phyloP scores from a whole-genome alignment of 208 protist genomes.

The Angomonas ambiguus region DNA sequence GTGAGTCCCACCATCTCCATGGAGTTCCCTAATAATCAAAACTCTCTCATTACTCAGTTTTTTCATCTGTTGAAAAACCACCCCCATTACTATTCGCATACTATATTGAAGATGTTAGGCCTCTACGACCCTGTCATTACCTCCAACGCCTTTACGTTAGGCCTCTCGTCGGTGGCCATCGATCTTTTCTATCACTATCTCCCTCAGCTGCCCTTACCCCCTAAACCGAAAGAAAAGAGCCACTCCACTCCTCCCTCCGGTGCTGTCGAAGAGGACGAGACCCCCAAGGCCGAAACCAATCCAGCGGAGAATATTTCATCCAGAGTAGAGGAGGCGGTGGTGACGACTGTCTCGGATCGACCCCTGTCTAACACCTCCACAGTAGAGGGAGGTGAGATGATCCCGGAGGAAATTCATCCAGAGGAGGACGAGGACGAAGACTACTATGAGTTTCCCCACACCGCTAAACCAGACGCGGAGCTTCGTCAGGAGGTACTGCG shows the following conservation, averaged over 20 bases:
- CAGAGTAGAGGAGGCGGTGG: neutral
- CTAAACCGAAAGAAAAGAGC: constrained; percentile 16
- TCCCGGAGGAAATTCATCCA: neutral
- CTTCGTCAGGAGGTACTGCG: neutral
- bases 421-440: neutral
- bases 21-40: constrained; percentile 20
- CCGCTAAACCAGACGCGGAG: constrained; percentile 4
- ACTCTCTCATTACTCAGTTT: constrained; percentile 58
- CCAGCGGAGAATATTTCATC: no score
- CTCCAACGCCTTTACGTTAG: constrained; percentile 44
- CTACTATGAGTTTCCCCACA: neutral
- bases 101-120: constrained; percentile 54
- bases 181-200: constrained; percentile 51
- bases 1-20: constrained; percentile 1
- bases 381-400: constrained; percentile 1
- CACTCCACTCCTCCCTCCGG: no score
- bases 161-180: constrained; percentile 42
- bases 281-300: neutral
- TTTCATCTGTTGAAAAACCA: constrained; percentile 48
- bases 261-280: constrained; percentile 6
- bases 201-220: constrained; percentile 19
- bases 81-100: constrained; percentile 60
- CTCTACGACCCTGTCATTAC: constrained; percentile 38
- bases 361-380: neutral
- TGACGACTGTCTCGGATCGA: neutral